Evolutionary conservation across 2,329 filamentous ascomycete genomes (phyloP), one percentile per base, ranked within the genome.

Genomic region (Ophiostoma fasciatum): DNA sequence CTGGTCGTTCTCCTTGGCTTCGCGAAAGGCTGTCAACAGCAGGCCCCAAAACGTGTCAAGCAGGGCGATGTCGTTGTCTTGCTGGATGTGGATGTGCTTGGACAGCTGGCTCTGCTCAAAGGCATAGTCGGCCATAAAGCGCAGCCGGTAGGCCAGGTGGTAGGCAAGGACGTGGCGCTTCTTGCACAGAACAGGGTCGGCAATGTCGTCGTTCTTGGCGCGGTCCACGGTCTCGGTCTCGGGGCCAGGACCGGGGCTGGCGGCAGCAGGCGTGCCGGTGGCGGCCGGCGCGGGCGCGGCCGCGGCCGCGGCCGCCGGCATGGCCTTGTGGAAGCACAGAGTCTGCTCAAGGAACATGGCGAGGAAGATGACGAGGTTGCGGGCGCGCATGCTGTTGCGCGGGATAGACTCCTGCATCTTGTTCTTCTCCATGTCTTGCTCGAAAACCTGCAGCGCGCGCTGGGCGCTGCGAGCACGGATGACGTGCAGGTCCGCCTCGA

Each of bases 341-440:
- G 35, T 35, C 31, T 42, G 40, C 17, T 40, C 35, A 8, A 42
- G 28, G 10, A 40, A 11, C 17, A 34, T 31, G n/a, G 14, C 27
- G 12, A 38, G 19, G 7, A 32, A 27, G 11, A 35, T 21, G 11
- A 37, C 33, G 7, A 36, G 6, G 26, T 37, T 35, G 14, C 20
- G 9, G 5, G 17, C 25, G 17, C 13, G 34, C 4, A 7, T 11
- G n/a, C 25, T 27, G 11, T 12, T 4, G 4, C 20, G 20, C 7
- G 14, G 18, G 13, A 18, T 33, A 8, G 19, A 23, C 1, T n/a
- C 4, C 4, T 12, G 8, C 25, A 38, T 33, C n/a, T 26, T 30
- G 22, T 42, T 42, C 27, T 42, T 42, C 4, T 42, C 36, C 26
- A 40, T 15, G 7, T 32, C 27, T 7, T 25, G n/a, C 12, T 36